Base-by-base conservation (phyloP, 2,329 filamentous ascomycete genomes). In the Diaporthe australafricana region DNA sequence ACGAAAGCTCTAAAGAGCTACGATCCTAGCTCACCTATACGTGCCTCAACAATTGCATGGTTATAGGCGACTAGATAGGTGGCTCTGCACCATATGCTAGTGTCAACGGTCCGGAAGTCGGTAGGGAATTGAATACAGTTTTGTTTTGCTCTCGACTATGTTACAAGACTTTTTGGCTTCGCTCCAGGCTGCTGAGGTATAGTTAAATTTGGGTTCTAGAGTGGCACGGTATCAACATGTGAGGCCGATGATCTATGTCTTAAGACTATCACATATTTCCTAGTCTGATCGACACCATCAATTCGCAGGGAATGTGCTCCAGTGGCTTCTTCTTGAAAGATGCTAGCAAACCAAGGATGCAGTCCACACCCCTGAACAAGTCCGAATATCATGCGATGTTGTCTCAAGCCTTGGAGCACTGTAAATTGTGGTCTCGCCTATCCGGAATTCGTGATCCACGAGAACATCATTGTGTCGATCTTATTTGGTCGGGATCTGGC, bases 1-100 rank as follows among this genome's bases (percentile, higher is more conserved):
- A 50, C 30, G 45, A 65, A 48, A 50, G 60, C 60, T 45, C 45
- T 16, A 9, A 38, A 27, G 45, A 50, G 45, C 45, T 65, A 38
- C 14, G 11, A 63, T 14, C 60, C 60, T 30, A 38, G 30, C 30
- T 65, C 16, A 9, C 14, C 32, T 50, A 25, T 50, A 50, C 22
- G 60, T 50, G 30, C 60, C 40, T 38, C 20, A 17, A 12, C n/a
- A 48, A 11, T 11, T 14, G 22, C 30, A 38, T 65, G 45, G 42
- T 38, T 38, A 20, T 65, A 50, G 30, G 30, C 17, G 6, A 16
- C 38, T 50, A 2, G 16, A 25, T 38, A 7, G n/a, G 20, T 25
- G 4, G 14, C 45, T 32, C 25, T 65, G 25, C 20, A 20, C 45
- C 6, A 50, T 38, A 35, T 5, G 11, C 11, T 27, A 38, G 32